A percentile compares a stretch with the other conserved stretches of the same genome.
These are phyloP conservation scores for Ophiostoma sp. DNA, from an alignment of 2,329 filamentous ascomycete species.

Conservation along the genomic window DNA sequence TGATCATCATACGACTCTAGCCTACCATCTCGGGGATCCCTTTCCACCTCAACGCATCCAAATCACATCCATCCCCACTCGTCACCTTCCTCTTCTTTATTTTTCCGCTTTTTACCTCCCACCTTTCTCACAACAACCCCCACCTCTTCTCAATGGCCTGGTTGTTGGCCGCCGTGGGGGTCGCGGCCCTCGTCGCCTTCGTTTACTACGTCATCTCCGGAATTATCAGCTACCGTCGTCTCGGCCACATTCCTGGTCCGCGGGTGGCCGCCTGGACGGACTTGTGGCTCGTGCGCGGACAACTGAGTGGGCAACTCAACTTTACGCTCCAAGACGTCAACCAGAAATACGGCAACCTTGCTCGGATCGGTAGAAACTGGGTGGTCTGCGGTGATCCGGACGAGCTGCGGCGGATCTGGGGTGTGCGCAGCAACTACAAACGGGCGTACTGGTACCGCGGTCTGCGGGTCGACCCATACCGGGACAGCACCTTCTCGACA, in stretches of 20 bases:
- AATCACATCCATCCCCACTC: not conserved
- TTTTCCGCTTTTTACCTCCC: not conserved
- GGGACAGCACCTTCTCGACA: slow-evolving; percentile 53
- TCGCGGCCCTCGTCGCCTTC: not conserved
- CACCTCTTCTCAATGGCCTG: slow-evolving; percentile 8
- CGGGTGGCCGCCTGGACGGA: slow-evolving; percentile 35
- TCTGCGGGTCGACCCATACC: slow-evolving; percentile 51
- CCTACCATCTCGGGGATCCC: not conserved
- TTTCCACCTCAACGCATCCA: not conserved
- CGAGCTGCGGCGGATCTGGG: slow-evolving; percentile 38
- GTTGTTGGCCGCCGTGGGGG: not conserved
- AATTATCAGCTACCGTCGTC: slow-evolving; percentile 22
- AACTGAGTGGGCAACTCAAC: slow-evolving; percentile 33
- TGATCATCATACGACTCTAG: slow-evolving; percentile 12
- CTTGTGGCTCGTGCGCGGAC: slow-evolving; percentile 37
- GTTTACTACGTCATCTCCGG: not conserved
- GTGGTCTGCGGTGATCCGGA: slow-evolving; percentile 36
- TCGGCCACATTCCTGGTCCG: slow-evolving; percentile 37
- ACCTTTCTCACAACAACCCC: not conserved
- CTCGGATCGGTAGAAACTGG: slow-evolving; percentile 35
- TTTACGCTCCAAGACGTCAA: slow-evolving; percentile 33
- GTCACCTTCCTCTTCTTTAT: not conserved
- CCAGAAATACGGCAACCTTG: slow-evolving; percentile 34
- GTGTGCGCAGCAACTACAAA: slow-evolving; percentile 34
- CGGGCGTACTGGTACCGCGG: slow-evolving; percentile 48